These are phyloP conservation scores for Diophrys appendiculata DNA, from an alignment of 73 alveolate species.

Conservation along the genomic window DNA sequence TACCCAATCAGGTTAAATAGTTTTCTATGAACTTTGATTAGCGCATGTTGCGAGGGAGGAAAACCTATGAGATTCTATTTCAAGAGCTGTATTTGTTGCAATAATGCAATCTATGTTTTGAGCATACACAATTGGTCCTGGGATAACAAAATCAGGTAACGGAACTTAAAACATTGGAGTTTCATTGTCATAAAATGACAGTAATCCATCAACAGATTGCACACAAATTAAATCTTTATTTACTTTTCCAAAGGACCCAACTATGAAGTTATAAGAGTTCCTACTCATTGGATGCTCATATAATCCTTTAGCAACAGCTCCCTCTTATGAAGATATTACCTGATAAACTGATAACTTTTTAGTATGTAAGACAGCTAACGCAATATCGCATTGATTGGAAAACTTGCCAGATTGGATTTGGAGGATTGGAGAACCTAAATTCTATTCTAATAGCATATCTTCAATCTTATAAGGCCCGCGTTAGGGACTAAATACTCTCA, in stretches of 20 bases:
- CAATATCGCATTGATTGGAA: too few relatives aligned
- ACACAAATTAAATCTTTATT: slow-evolving; percentile 66
- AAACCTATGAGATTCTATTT: slow-evolving; percentile 64
- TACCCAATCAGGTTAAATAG: slow-evolving; percentile 74
- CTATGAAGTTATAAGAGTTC: slow-evolving; percentile 71
- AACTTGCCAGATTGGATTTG: too few relatives aligned
- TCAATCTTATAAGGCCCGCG: too few relatives aligned
- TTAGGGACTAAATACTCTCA: too few relatives aligned
- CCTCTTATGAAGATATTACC: too few relatives aligned
- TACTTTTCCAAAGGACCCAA: slow-evolving; percentile 73
- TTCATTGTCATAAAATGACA: slow-evolving; percentile 66
- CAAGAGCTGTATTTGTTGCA: slow-evolving; percentile 55
- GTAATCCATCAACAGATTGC: slow-evolving; percentile 80
- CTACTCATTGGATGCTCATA: slow-evolving; percentile 68
- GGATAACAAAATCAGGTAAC: slow-evolving; percentile 72
- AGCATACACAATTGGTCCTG: slow-evolving; percentile 81
- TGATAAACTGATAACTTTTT: too few relatives aligned
- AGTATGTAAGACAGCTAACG: too few relatives aligned
- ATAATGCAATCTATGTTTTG: slow-evolving; percentile 48
- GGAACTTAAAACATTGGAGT: slow-evolving; percentile 35
- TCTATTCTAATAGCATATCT: too few relatives aligned
- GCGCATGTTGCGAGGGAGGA: slow-evolving; percentile 47
- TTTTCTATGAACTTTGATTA: slow-evolving; percentile 31
- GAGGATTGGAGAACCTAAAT: too few relatives aligned
- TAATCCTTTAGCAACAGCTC: too few relatives aligned